These are phyloP conservation scores for Parmelia sp. DNA, from an alignment of 495 filamentous ascomycete species.

Conservation along the genomic window DNA sequence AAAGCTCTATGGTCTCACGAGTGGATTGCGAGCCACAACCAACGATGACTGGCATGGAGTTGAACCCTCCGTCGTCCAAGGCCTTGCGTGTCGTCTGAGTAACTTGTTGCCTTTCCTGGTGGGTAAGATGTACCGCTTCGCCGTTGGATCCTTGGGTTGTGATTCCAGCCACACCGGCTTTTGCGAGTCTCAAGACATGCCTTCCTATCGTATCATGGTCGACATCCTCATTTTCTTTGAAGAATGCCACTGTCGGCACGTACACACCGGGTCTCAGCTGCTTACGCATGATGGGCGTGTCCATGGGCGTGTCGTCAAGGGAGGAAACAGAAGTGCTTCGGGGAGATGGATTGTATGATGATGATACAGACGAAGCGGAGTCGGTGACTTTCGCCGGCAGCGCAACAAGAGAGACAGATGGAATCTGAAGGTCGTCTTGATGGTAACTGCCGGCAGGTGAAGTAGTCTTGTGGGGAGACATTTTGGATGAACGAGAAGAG, in stretches of 20 bases:
- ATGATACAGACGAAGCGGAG: conserved; percentile 25
- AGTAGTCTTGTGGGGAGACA: conserved; percentile 19
- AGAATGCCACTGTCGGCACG: conserved; percentile 66
- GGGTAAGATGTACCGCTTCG: conserved; percentile 75
- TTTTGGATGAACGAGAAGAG: conserved; percentile 1
- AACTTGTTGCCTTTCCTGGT: conserved; percentile 61
- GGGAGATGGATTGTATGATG: conserved; percentile 21
- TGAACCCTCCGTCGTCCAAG: conserved; percentile 62
- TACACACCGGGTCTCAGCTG: conserved; percentile 51
- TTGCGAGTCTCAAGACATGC: conserved; percentile 78
- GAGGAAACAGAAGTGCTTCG: conserved; percentile 27
- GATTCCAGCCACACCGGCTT: conserved; percentile 71
- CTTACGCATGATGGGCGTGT: conserved; percentile 25
- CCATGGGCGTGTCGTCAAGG: conserved; percentile 30
- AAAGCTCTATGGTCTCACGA: conserved; percentile 77
- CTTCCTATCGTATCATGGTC: conserved; percentile 62
- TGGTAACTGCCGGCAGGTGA: conserved; percentile 21
- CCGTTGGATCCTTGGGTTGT: conserved; percentile 87
- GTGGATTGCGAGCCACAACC: conserved; percentile 79
- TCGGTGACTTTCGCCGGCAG: conserved; percentile 14
- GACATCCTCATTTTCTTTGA: conserved; percentile 52
- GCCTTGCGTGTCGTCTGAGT: conserved; percentile 69
- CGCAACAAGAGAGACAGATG: conserved; percentile 5
- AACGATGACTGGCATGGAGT: conserved; percentile 69
- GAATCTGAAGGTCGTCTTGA: conserved; percentile 11